Conservation (phyloP, 371 early-diverging fungal genomes). For the Rhizopus delemar region DNA sequence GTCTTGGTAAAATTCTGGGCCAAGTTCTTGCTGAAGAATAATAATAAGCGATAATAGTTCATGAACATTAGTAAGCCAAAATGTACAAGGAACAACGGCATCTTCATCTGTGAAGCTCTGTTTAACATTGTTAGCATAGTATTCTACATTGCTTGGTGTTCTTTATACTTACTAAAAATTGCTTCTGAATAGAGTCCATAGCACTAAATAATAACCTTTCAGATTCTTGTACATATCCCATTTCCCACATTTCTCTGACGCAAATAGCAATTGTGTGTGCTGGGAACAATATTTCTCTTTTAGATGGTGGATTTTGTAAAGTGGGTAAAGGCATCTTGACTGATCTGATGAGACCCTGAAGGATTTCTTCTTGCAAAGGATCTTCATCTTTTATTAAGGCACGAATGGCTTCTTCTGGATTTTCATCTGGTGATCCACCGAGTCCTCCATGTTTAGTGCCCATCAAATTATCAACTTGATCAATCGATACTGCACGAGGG, state of each 20-base stretch:
- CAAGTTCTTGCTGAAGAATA: slow-evolving; percentile 39
- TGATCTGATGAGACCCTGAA: slow-evolving; percentile 85
- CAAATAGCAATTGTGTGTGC: slow-evolving; percentile 85
- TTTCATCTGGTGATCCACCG: slow-evolving; percentile 35
- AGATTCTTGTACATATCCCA: slow-evolving; percentile 79
- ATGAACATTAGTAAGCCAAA: slow-evolving; percentile 95
- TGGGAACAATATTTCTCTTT: slow-evolving; percentile 91
- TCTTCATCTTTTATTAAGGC: slow-evolving; percentile 69
- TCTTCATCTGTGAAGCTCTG: slow-evolving; percentile 56
- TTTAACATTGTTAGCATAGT: neutral
- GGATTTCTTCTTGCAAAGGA: slow-evolving; percentile 80
- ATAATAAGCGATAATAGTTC: slow-evolving; percentile 77
- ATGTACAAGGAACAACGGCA: slow-evolving; percentile 66
- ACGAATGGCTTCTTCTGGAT: slow-evolving; percentile 56
- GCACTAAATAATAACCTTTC: slow-evolving; percentile 79
- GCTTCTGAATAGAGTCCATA: slow-evolving; percentile 81
- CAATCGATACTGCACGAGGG: slow-evolving; percentile 50
- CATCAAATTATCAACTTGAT: slow-evolving; percentile 32
- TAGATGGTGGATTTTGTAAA: slow-evolving; percentile 74
- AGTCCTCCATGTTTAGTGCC: slow-evolving; percentile 25
- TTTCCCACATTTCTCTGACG: slow-evolving; percentile 83
- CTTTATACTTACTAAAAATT: slow-evolving; percentile 54
- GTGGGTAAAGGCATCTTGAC: slow-evolving; percentile 89
- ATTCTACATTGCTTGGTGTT: neutral
- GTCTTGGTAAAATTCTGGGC: slow-evolving; percentile 35